phyloP scores from a whole-genome alignment of 345 rosid species.

The Moricandia arvensis region DNA sequence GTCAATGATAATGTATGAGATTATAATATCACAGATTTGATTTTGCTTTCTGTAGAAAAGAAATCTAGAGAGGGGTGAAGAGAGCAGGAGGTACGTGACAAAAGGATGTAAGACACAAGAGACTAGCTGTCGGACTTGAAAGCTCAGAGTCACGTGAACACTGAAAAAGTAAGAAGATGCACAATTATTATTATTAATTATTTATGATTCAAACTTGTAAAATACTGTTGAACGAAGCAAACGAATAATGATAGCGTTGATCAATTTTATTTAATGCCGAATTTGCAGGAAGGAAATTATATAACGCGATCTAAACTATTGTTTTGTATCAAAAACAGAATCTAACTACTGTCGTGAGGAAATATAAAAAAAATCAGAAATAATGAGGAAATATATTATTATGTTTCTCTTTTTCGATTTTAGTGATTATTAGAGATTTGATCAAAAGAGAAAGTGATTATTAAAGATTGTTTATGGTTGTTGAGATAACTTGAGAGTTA shows the following conservation, averaged over 20 bases:
- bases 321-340: conserved; percentile 13
- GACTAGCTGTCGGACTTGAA: conserved; percentile 50
- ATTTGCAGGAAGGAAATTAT: not conserved
- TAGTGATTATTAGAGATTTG: too few relatives aligned
- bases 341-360: conserved; percentile 5
- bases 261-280: conserved; percentile 8
- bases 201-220: conserved; percentile 11
- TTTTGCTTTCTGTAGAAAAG: not conserved
- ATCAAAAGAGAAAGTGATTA: too few relatives aligned
- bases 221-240: conserved; percentile 18
- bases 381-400: not conserved
- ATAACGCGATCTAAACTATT: conserved; percentile 16
- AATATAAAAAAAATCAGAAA: not conserved
- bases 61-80: conserved; percentile 16
- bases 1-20: not conserved
- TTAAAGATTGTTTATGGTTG: not conserved
- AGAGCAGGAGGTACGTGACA: conserved; percentile 46
- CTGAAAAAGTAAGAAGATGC: conserved; percentile 12
- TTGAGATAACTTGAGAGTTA: not conserved
- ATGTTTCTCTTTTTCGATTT: conserved; percentile 6
- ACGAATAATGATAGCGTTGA: not conserved
- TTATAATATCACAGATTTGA: conserved; percentile 9
- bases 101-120: conserved; percentile 39
- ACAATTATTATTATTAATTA: conserved; percentile 3
- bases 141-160: conserved; percentile 76